phyloP scores from a whole-genome alignment of 2,329 filamentous ascomycete genomes.

The Arthrinium phaeospermum region DNA sequence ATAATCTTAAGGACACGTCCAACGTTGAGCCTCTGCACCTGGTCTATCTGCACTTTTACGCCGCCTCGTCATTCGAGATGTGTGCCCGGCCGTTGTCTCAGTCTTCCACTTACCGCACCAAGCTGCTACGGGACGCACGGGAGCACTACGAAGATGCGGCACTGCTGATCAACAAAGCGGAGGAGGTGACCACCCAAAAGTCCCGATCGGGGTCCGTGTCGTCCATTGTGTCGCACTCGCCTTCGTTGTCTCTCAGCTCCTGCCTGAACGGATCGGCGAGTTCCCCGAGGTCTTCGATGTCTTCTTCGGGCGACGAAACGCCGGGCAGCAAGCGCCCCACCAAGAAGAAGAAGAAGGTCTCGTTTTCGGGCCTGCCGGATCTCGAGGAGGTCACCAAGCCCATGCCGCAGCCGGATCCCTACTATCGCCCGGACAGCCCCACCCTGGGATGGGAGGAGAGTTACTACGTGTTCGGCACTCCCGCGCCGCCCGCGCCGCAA shows the following conservation, averaged over 20 bases:
- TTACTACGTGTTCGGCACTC: slow-evolving; percentile 27
- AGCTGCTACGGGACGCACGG: slow-evolving; percentile 57
- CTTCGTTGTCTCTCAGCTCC: slow-evolving; percentile 46
- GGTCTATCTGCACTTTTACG: slow-evolving; percentile 66
- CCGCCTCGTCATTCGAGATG: slow-evolving; percentile 64
- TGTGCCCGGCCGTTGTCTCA: slow-evolving; percentile 56
- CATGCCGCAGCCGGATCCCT: slow-evolving; percentile 46
- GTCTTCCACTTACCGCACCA: slow-evolving; percentile 51
- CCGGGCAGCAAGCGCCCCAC: slow-evolving; percentile 29
- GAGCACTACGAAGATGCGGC: slow-evolving; percentile 57
- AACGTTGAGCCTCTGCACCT: slow-evolving; percentile 58
- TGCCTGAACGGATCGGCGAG: slow-evolving; percentile 39
- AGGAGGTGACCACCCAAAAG: slow-evolving; percentile 45
- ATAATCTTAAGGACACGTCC: slow-evolving; percentile 50
- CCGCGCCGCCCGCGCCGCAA: slow-evolving; percentile 17
- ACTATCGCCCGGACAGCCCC: slow-evolving; percentile 64
- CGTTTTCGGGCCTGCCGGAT: slow-evolving; percentile 42
- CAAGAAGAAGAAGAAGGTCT: slow-evolving; percentile 51
- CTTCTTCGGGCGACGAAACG: slow-evolving; percentile 38
- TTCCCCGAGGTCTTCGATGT: slow-evolving; percentile 53
- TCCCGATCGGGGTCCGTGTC: slow-evolving; percentile 54
- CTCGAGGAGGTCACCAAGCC: slow-evolving; percentile 35
- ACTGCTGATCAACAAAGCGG: slow-evolving; percentile 52
- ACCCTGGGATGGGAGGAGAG: slow-evolving; percentile 61
- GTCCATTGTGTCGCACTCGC: slow-evolving; percentile 48